Conservation (phyloP, 345 rosid genomes). For the Citrus cavaleriei region DNA sequence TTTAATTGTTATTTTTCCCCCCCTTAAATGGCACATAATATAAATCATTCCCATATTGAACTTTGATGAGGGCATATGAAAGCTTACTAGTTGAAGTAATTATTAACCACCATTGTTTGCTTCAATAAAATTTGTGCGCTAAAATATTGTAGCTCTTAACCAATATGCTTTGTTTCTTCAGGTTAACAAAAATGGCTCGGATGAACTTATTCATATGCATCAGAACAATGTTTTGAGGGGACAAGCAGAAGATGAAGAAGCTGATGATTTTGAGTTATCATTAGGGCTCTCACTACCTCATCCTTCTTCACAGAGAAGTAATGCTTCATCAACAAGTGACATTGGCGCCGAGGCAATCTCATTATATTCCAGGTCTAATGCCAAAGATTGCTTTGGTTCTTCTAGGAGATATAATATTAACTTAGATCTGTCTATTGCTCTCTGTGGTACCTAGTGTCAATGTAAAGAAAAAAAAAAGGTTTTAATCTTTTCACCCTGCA, state of each 20-base stretch:
- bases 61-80: neutral
- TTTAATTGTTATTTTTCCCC: too few species aligned
- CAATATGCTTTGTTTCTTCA: neutral
- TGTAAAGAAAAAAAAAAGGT: neutral
- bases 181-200: slow-evolving; percentile 24
- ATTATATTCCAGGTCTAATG: slow-evolving; percentile 31
- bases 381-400: slow-evolving; percentile 37
- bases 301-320: slow-evolving; percentile 40
- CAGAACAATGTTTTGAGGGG: neutral
- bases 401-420: slow-evolving; percentile 34
- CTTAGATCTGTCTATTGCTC: slow-evolving; percentile 72
- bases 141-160: neutral
- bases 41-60: too few species aligned
- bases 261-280: slow-evolving; percentile 38
- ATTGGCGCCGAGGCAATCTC: slow-evolving; percentile 71
- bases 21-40: too few species aligned
- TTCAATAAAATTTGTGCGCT: neutral
- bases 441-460: slow-evolving; percentile 40
- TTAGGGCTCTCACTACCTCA: slow-evolving; percentile 49
- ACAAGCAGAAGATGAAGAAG: slow-evolving; percentile 11
- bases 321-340: slow-evolving; percentile 56
- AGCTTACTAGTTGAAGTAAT: neutral
- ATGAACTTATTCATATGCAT: neutral
- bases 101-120: neutral
- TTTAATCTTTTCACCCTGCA: neutral